Evolutionary conservation across 1,139 yeast species (phyloP).

Genomic region (Meyerozyma carpophila): DNA sequence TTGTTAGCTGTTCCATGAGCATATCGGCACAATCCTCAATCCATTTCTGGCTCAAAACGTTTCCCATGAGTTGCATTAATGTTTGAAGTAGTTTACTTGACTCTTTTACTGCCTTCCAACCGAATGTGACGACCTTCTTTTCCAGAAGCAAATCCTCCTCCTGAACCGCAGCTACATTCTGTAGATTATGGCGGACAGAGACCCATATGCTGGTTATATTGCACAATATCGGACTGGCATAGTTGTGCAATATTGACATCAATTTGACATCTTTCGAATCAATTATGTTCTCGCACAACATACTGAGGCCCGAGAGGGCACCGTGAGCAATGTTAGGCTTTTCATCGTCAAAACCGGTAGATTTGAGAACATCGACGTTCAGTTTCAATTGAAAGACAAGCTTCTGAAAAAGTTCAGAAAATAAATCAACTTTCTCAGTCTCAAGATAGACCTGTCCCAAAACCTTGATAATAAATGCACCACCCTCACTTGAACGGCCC

Average conservation of each 20-base stretch:
- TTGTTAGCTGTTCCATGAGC: slow-evolving; percentile 60
- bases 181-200: background rate
- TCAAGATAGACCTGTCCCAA: slow-evolving; percentile 23
- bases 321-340: slow-evolving; percentile 58
- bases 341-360: slow-evolving; percentile 27
- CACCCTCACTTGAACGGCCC: slow-evolving; percentile 78
- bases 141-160: background rate
- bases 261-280: background rate
- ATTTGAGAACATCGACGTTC: slow-evolving; percentile 20
- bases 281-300: slow-evolving; percentile 21
- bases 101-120: slow-evolving; percentile 1
- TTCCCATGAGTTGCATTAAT: slow-evolving; percentile 1
- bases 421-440: slow-evolving; percentile 11
- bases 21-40: slow-evolving; percentile 28
- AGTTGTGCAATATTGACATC: background rate
- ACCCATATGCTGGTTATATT: background rate
- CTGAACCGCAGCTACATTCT: background rate
- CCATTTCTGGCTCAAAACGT: slow-evolving; percentile 1
- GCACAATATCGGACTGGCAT: background rate
- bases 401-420: slow-evolving; percentile 21
- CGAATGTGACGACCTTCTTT: background rate
- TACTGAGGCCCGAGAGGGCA: slow-evolving; percentile 49
- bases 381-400: slow-evolving; percentile 24
- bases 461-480: slow-evolving; percentile 61
- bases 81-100: background rate